These are phyloP conservation scores for Mikania micrantha DNA, from an alignment of 129 eudicot genomes.

Conservation along the genomic window DNA sequence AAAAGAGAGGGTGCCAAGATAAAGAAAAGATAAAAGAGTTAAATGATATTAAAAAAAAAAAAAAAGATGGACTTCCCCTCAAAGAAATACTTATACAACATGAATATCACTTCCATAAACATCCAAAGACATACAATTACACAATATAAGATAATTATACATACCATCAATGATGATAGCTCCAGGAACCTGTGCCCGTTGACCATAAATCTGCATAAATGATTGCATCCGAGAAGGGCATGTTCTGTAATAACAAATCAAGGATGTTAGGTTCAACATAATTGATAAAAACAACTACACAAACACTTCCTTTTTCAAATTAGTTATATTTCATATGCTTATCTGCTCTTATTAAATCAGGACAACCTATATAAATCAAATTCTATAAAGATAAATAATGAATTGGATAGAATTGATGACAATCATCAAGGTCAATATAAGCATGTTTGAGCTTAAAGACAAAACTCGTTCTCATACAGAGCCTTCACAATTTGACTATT, in stretches of 20 bases:
- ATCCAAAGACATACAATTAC: not conserved
- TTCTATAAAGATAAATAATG: not conserved
- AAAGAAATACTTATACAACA: not conserved
- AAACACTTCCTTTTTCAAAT: not conserved
- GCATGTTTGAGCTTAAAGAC: not conserved
- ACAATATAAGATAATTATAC: slow-evolving; percentile 4
- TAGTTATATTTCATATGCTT: not conserved
- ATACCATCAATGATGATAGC: slow-evolving; percentile 86
- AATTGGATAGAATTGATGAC: not conserved
- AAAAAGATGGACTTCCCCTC: not conserved
- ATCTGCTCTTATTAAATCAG: too few species aligned
- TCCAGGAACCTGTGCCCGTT: slow-evolving; percentile 70
- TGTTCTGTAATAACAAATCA: slow-evolving; percentile 44
- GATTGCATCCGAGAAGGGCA: slow-evolving; percentile 53
- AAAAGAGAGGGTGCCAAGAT: not conserved
- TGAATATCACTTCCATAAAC: not conserved
- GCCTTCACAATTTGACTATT: slow-evolving; percentile 1
- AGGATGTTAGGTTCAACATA: not conserved
- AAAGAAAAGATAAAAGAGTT: not conserved
- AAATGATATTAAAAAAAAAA: too few species aligned
- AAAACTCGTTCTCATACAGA: not conserved
- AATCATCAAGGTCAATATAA: not conserved
- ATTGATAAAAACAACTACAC: not conserved
- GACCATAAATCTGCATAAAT: slow-evolving; percentile 74
- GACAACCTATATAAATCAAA: not conserved